Conservation (phyloP, 768 basidiomycete species). For the Leucocoprinus leucothites region DNA sequence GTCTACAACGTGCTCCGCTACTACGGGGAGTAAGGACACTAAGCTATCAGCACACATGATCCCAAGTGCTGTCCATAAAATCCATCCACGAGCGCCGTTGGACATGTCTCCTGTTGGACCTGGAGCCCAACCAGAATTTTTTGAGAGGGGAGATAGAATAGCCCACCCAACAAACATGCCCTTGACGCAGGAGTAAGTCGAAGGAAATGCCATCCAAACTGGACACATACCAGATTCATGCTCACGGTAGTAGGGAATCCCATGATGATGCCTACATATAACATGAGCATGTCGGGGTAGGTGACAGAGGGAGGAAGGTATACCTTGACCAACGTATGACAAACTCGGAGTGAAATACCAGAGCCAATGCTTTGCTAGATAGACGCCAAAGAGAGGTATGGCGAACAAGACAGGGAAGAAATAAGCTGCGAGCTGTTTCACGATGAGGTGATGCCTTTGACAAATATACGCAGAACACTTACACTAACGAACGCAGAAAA, state of each 20-base stretch:
- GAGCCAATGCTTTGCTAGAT: conserved; percentile 84
- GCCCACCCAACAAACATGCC: conserved; percentile 99
- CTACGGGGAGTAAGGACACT: conserved; percentile 79
- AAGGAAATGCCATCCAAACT: not conserved
- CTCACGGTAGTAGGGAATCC: conserved; percentile 91
- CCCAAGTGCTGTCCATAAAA: conserved; percentile 93
- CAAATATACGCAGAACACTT: conserved; percentile 20
- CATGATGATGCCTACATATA: conserved; percentile 83
- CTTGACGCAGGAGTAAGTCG: conserved; percentile 30
- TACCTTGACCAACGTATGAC: conserved; percentile 91
- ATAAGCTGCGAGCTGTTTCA: conserved; percentile 70
- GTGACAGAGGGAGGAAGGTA: conserved; percentile 9
- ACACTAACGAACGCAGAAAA: conserved; percentile 78
- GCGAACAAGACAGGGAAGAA: conserved; percentile 89
- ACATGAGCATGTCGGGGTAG: not conserved
- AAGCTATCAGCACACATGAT: conserved; percentile 94
- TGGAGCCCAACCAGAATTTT: conserved; percentile 85
- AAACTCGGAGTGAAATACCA: conserved; percentile 94
- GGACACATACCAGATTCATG: conserved; percentile 75
- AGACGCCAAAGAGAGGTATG: conserved; percentile 79
- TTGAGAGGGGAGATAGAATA: conserved; percentile 85
- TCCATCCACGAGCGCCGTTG: conserved; percentile 90
- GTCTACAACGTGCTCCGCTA: conserved; percentile 47
- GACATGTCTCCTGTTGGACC: conserved; percentile 87
- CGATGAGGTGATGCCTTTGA: not conserved